Evolutionary conservation across 257 asterid species (phyloP).

Genomic region (Avicennia marina): DNA sequence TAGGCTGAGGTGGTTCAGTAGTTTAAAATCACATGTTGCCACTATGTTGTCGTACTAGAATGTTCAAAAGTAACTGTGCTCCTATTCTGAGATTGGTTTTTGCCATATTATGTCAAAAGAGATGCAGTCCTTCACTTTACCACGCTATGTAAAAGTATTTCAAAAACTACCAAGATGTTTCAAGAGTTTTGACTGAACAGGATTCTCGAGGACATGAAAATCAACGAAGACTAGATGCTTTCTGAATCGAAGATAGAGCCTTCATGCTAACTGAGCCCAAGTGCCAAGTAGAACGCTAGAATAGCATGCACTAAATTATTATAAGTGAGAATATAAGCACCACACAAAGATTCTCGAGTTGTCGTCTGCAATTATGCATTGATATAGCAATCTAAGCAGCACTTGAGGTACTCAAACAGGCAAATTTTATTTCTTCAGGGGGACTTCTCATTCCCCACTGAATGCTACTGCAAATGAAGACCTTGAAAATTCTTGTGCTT

Average conservation of each 20-base stretch:
- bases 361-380: background rate
- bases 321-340: background rate
- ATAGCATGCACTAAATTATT: background rate
- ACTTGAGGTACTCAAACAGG: background rate
- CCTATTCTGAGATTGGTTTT: background rate
- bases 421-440: background rate
- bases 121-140: background rate
- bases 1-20: background rate
- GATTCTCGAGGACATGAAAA: background rate
- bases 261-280: conserved; percentile 5
- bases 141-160: too few species aligned
- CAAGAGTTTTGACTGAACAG: background rate
- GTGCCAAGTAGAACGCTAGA: background rate
- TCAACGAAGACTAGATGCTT: background rate
- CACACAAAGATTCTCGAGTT: background rate
- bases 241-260: background rate
- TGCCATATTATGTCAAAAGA: background rate
- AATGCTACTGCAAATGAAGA: background rate
- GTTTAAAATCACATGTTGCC: background rate
- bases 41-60: background rate
- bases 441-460: background rate
- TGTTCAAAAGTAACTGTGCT: background rate
- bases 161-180: background rate
- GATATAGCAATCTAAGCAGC: background rate
- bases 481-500: background rate